A percentile compares a stretch with the other conserved stretches of the same genome.
phyloP scores from a whole-genome alignment of 2,329 filamentous ascomycete species.

The Xylaria sp. region DNA sequence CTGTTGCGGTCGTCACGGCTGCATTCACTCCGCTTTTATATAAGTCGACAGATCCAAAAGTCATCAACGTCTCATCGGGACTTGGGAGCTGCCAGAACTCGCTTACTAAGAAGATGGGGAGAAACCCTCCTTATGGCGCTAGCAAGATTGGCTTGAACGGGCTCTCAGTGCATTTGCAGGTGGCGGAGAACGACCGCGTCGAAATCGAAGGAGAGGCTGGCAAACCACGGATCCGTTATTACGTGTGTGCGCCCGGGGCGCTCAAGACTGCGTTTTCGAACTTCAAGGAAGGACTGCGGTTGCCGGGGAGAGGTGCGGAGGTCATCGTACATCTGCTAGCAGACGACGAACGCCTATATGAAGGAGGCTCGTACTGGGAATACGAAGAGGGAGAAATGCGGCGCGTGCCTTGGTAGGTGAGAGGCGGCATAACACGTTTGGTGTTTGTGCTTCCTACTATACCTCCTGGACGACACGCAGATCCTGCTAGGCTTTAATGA shows the following conservation, averaged over 20 bases:
- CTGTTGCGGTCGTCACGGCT: constrained; percentile 16
- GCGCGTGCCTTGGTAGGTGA: constrained; percentile 24
- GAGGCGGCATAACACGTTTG: too few species aligned
- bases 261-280: constrained; percentile 15
- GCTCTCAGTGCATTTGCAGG: constrained; percentile 25
- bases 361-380: constrained; percentile 23
- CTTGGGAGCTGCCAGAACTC: constrained; percentile 21
- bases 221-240: constrained; percentile 17
- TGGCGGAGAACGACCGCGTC: constrained; percentile 23
- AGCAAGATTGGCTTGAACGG: constrained; percentile 28
- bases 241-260: constrained; percentile 8
- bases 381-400: constrained; percentile 22
- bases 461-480: too few species aligned
- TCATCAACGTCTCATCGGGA: constrained; percentile 27
- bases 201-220: neutral
- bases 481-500: too few species aligned
- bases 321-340: constrained; percentile 14
- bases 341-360: constrained; percentile 16
- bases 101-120: constrained; percentile 18
- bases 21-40: constrained; percentile 12
- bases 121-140: constrained; percentile 13
- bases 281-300: neutral
- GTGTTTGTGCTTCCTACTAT: too few species aligned
- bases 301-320: constrained; percentile 14
- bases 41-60: constrained; percentile 13